Percentiles rank a stretch among this genome's conserved stretches.
These are phyloP conservation scores for Xylaria sp. DNA, from an alignment of 495 filamentous ascomycete genomes.

Conservation along the genomic window DNA sequence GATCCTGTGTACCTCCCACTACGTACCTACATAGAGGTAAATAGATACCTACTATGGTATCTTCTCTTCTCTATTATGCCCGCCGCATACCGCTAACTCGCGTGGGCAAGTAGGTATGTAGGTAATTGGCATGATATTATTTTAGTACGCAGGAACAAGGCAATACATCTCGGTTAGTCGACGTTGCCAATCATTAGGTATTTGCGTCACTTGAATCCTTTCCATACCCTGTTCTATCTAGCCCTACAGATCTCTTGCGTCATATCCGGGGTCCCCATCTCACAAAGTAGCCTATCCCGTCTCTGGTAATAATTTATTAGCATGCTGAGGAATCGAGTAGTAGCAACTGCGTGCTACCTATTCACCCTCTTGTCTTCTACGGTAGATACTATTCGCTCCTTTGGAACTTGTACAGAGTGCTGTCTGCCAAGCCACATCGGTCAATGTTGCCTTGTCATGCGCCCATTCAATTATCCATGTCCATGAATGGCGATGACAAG, in stretches of 20 bases:
- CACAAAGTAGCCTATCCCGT: background rate
- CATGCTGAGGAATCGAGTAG: too few species aligned
- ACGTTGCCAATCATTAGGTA: background rate
- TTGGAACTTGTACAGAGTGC: background rate
- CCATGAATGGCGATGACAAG: background rate
- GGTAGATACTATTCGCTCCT: background rate
- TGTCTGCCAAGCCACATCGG: slow-evolving; percentile 6
- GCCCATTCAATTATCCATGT: slow-evolving; percentile 6
- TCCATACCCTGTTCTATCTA: background rate
- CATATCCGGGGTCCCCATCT: background rate
- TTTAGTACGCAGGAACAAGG: background rate
- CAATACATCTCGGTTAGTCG: background rate
- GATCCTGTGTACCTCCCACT: background rate
- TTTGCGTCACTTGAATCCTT: background rate
- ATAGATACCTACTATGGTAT: too few species aligned
- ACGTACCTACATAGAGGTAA: too few species aligned
- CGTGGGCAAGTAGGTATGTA: background rate
- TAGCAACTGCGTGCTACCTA: background rate
- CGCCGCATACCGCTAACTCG: background rate
- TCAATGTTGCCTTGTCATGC: slow-evolving; percentile 17
- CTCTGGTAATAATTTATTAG: background rate
- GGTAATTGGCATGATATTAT: too few species aligned
- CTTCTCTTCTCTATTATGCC: background rate
- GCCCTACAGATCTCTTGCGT: background rate
- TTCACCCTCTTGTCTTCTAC: too few species aligned